These are phyloP conservation scores for Rhodotorula kratochvilovae DNA, from an alignment of 768 basidiomycete genomes.

Conservation along the genomic window DNA sequence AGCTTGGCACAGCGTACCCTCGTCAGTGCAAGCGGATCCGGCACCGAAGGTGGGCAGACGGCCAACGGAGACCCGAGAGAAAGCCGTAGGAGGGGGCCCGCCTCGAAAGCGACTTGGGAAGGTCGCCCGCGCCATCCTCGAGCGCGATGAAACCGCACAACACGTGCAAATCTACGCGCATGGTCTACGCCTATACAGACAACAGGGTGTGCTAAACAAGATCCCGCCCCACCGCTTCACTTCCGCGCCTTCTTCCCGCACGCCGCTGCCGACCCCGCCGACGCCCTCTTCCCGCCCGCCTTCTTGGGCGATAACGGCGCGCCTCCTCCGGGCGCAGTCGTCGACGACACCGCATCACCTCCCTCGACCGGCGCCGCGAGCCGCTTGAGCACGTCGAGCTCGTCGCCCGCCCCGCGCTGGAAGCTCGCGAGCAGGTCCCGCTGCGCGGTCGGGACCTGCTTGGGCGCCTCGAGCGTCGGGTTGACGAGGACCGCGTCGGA, in stretches of 20 bases:
- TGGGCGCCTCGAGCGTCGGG: neutral
- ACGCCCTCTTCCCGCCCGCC: neutral
- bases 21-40: too few species aligned
- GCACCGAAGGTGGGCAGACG: neutral
- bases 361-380: neutral
- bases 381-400: constrained; percentile 2
- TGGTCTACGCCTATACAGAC: neutral
- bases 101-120: neutral
- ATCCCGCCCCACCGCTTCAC: neutral
- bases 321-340: neutral
- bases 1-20: too few species aligned
- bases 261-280: neutral
- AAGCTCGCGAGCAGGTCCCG: constrained; percentile 27
- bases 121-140: too few species aligned
- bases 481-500: constrained; percentile 29
- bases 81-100: too few species aligned
- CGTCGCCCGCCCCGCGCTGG: constrained; percentile 9
- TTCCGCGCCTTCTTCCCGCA: neutral
- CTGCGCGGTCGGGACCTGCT: neutral
- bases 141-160: too few species aligned
- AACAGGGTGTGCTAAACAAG: neutral
- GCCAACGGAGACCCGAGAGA: neutral
- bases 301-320: constrained; percentile 1
- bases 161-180: too few species aligned
- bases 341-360: too few species aligned